Evolutionary conservation across 202 grass and related monocot species (phyloP), one percentile per base, ranked within the genome.

Genomic region (Thinopyrum obtusiflorum): DNA sequence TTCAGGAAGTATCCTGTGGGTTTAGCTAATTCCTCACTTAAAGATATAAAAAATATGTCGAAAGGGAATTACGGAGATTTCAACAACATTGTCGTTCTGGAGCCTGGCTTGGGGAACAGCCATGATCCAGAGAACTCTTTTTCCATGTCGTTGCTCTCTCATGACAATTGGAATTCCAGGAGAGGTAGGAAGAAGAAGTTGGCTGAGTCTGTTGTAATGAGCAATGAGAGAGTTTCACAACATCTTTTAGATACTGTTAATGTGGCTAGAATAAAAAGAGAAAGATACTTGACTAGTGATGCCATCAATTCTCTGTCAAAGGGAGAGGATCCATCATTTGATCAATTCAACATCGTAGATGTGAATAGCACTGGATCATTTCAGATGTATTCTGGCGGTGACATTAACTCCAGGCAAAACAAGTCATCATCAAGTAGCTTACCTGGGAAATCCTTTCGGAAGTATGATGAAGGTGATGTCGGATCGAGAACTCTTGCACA

Each of bases 401-500:
- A 80, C 26, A 40, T 24, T 85, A 72, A 79, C 42, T 79, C 64
- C 26, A 89, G 79, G 42, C 61, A 80, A 86, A 87, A 33, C 36
- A 82, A 44, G 18, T 32, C 70, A 44, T 75, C 79, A 32, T 65
- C 84, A 65, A 77, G 66, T 60, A 83, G 32, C 20, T 9, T 26
- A 0, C 29, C 40, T 1, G 40, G 36, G 63, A 80, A 85, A 92
- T 14, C 42, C 12, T 46, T 46, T 46, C 42, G 42, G 42, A 46
- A 46, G 42, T 65, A n/a, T 26, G 21, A 8, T 12, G 73, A 87
- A 83, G 80, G 67, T 73, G 55, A 68, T 65, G 72, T 73, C 82
- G 65, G 82, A 36, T 80, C 90, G 0, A 93, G 83, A 88, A 89
- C 97, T 86, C 87, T 97, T 82, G 90, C 83, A 61, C 89, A 94